Evolutionary conservation across 1,284 basidiomycete species (phyloP).

Genomic region (Wallemia mellicola): DNA sequence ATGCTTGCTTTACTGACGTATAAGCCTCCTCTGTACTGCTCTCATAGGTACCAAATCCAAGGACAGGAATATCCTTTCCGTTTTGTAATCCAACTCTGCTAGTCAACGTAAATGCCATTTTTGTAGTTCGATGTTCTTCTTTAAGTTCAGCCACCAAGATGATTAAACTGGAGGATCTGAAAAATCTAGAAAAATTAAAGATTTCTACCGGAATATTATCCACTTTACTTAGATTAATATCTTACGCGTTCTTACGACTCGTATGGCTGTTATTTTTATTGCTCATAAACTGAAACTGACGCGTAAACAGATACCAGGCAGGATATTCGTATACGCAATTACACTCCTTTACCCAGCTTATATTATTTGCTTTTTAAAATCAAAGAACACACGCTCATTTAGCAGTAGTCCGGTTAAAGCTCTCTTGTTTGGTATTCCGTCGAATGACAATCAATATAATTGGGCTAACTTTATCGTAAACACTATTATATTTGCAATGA

Average conservation of each 20-base stretch:
- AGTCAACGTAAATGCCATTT: background rate
- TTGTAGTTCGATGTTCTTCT: background rate
- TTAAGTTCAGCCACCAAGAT: background rate
- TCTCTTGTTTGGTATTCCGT: background rate
- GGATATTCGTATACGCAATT: background rate
- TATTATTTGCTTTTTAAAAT: background rate
- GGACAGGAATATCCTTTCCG: background rate
- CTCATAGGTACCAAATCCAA: conserved; percentile 21
- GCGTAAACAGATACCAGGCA: background rate
- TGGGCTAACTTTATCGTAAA: background rate
- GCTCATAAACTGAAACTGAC: background rate
- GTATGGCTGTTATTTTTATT: background rate
- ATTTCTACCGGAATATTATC: background rate
- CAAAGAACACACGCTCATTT: background rate
- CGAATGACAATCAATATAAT: background rate
- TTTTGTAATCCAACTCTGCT: background rate
- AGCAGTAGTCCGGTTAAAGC: background rate
- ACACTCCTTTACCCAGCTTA: background rate
- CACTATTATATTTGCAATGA: background rate
- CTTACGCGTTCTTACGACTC: background rate
- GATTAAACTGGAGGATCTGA: background rate
- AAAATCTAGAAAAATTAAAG: background rate
- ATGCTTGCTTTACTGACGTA: conserved; percentile 26
- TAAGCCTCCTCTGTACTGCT: conserved; percentile 28
- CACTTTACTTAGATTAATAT: background rate